Evolutionary conservation across 768 basidiomycete genomes (phyloP), one percentile per base, ranked within the genome.

Genomic region (Lentinula guzmanii): DNA sequence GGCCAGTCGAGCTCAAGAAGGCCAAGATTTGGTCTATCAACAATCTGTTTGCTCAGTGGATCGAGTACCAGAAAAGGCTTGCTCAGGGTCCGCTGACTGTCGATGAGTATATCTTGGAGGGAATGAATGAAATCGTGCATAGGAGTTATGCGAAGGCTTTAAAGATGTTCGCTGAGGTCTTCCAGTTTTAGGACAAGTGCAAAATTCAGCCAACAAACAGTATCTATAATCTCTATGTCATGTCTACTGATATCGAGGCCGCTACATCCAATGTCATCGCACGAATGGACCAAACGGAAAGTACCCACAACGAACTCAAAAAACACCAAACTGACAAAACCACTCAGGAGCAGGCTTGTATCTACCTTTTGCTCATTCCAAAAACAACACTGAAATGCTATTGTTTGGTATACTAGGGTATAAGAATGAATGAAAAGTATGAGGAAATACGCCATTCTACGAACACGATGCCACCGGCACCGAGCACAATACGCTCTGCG

Each of bases 401-500:
- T 1, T 50, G 9, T 50, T 21, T 15, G 6, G 42, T 43, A 3
- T 1, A 43, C 45, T 41, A 62, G 61, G 39, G 54, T n/a, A 37
- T 37, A 43, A 62, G 50, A 35, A 35, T 62, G 11, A 62, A 62
- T 33, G 61, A 58, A 43, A 39, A 55, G 21, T 63, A 46, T 46
- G 21, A 55, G 41, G 55, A 51, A 9, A 61, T 63, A 54, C 37
- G 10, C 43, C 58, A 7, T 53, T 61, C 52, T 53, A 61, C 16
- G 58, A 54, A 15, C 59, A 60, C 63, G 59, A 55, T 24, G 15
- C 7, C 24, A 50, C 48, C 24, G 48, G 48, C 15, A 9, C 48
- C 21, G 33, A 5, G 37, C 60, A 63, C 41, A 57, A 65, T 52
- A 63, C 64, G 24, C 53, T 65, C 13, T 65, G 64, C 41, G 39